These are phyloP conservation scores for Myriosclerotinia scirpicola DNA, from an alignment of 2,329 filamentous ascomycete species.

Conservation along the genomic window DNA sequence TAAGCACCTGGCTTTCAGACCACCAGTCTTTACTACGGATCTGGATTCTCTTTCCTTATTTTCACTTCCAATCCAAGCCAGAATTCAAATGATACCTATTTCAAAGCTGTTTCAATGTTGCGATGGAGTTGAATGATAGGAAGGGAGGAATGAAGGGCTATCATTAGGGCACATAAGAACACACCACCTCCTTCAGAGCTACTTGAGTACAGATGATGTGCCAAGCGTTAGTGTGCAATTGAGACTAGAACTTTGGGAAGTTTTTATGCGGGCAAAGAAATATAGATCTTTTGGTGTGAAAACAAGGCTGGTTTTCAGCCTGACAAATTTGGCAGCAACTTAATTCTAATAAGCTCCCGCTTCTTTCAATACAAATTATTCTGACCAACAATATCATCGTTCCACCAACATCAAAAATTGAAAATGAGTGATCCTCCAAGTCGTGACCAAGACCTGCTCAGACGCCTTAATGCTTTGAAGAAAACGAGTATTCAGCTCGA, in stretches of 20 bases:
- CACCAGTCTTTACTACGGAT: neutral
- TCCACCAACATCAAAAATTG: neutral
- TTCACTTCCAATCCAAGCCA: neutral
- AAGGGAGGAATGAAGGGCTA: neutral
- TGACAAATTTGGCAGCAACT: conserved; percentile 23
- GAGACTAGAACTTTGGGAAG: neutral
- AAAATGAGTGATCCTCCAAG: conserved; percentile 37
- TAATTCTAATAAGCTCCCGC: conserved; percentile 16
- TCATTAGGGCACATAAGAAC: neutral
- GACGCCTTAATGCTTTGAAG: conserved; percentile 40
- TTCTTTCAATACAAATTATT: conserved; percentile 14
- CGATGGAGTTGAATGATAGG: neutral
- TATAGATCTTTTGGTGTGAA: neutral
- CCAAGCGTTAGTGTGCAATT: neutral
- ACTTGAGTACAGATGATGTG: neutral
- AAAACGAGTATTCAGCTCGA: conserved; percentile 37
- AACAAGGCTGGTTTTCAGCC: conserved; percentile 34
- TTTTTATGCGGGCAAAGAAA: neutral
- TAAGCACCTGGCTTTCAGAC: neutral
- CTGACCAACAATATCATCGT: conserved; percentile 12
- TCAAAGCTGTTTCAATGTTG: neutral
- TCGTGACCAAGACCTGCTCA: conserved; percentile 38
- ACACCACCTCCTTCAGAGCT: neutral
- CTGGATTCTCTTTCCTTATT: neutral
- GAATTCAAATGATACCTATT: neutral